A percentile compares a stretch with the other conserved stretches of the same genome.
Conservation (phyloP, 208 protist species). For the Crithidia sp. region DNA sequence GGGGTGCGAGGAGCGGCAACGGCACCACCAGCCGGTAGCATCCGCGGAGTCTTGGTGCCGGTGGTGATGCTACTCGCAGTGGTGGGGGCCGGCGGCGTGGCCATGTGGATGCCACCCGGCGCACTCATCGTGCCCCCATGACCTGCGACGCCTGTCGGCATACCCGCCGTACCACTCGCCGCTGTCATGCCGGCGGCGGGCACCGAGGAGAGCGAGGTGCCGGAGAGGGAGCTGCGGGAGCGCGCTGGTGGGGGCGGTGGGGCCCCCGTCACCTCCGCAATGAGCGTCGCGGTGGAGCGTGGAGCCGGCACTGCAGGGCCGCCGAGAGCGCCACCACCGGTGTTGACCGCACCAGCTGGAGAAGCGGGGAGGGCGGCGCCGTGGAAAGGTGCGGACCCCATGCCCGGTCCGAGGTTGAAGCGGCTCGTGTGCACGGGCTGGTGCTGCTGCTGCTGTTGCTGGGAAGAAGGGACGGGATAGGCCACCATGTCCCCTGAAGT, state of each 20-base stretch:
- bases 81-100: not conserved
- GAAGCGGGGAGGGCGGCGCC: not conserved
- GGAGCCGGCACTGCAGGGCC: conserved; percentile 30
- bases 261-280: conserved; percentile 28
- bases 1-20: too few species aligned
- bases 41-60: too few species aligned
- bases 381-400: not conserved
- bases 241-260: conserved; percentile 26
- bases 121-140: too few species aligned
- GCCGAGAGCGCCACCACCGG: not conserved
- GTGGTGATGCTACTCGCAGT: not conserved
- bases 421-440: too few species aligned
- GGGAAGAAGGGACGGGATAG: too few species aligned
- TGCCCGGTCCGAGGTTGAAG: too few species aligned
- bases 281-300: conserved; percentile 25
- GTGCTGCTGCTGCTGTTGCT: too few species aligned
- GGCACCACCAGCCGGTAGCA: too few species aligned
- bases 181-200: not conserved
- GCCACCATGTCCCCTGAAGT: too few species aligned
- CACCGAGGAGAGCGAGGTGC: not conserved
- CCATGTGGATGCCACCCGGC: not conserved
- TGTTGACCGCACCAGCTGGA: not conserved
- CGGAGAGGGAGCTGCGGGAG: not conserved
- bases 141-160: too few species aligned
- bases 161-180: too few species aligned